phyloP scores from a whole-genome alignment of 352 stramenopile species.

The Pythium dissimile region DNA sequence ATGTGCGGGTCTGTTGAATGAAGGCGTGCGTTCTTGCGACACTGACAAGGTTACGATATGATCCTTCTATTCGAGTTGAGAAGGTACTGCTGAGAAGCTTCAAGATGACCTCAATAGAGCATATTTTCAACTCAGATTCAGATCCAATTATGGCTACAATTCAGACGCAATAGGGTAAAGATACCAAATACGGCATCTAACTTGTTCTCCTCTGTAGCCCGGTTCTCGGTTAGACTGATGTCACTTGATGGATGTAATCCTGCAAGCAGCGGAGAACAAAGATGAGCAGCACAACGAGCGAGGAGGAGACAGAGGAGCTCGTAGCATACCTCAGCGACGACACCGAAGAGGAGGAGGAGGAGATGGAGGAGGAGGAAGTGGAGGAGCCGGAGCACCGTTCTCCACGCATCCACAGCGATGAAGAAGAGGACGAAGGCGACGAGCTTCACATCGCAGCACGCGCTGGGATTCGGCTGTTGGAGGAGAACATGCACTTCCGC shows the following conservation, averaged over 20 bases:
- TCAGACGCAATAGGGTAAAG: too few species aligned
- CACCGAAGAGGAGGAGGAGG: neutral
- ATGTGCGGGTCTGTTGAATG: too few species aligned
- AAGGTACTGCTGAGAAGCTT: conserved; percentile 8
- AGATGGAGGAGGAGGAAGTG: neutral
- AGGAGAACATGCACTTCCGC: conserved; percentile 66
- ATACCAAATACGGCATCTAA: too few species aligned
- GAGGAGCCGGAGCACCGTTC: neutral
- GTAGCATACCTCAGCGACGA: conserved; percentile 16
- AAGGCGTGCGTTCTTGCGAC: too few species aligned
- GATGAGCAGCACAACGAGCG: conserved; percentile 14
- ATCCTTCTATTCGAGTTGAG: conserved; percentile 10
- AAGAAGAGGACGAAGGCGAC: conserved; percentile 31
- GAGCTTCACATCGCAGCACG: conserved; percentile 57
- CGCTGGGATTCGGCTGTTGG: conserved; percentile 61
- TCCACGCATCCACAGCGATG: conserved; percentile 7
- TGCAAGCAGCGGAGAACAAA: neutral
- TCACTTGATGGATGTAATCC: neutral
- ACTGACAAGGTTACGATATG: neutral
- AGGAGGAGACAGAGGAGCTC: conserved; percentile 20
- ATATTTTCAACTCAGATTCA: neutral
- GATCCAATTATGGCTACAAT: conserved; percentile 21
- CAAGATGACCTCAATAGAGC: conserved; percentile 19
- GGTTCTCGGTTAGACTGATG: neutral
- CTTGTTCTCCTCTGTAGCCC: too few species aligned